phyloP scores from a whole-genome alignment of 768 basidiomycete species.

The Tricholoma saponaceum region DNA sequence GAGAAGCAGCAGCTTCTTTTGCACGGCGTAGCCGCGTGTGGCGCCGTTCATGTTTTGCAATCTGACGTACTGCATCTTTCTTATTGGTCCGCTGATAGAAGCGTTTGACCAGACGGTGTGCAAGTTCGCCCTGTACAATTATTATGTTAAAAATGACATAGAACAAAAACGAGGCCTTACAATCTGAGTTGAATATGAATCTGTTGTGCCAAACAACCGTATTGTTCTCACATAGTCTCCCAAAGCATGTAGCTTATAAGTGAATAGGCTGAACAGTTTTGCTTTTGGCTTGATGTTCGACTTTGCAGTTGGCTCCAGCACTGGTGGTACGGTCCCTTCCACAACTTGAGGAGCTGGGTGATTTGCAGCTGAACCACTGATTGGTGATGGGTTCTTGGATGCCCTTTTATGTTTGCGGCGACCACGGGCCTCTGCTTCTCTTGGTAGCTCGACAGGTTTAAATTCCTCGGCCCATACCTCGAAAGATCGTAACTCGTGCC shows the following conservation, averaged over 20 bases:
- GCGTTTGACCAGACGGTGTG: no score
- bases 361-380: not conserved
- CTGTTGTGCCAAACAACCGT: no score
- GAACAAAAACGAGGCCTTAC: no score
- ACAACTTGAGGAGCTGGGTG: not conserved
- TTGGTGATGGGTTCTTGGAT: not conserved
- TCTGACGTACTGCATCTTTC: not conserved
- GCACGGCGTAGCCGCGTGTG: no score
- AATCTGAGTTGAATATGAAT: not conserved
- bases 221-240: slow-evolving; percentile 17
- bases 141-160: not conserved
- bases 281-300: not conserved
- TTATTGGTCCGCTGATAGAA: no score
- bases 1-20: no score
- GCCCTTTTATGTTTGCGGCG: not conserved
- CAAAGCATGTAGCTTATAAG: slow-evolving; percentile 27
- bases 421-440: not conserved
- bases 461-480: not conserved
- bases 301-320: not conserved
- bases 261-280: slow-evolving; percentile 16
- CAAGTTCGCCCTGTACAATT: not conserved
- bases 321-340: no score
- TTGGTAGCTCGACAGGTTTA: not conserved
- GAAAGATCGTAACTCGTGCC: not conserved
- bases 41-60: not conserved